Evolutionary conservation across 129 eudicot genomes (phyloP), one percentile per base, ranked within the genome.

Genomic region (Escallonia rubra): DNA sequence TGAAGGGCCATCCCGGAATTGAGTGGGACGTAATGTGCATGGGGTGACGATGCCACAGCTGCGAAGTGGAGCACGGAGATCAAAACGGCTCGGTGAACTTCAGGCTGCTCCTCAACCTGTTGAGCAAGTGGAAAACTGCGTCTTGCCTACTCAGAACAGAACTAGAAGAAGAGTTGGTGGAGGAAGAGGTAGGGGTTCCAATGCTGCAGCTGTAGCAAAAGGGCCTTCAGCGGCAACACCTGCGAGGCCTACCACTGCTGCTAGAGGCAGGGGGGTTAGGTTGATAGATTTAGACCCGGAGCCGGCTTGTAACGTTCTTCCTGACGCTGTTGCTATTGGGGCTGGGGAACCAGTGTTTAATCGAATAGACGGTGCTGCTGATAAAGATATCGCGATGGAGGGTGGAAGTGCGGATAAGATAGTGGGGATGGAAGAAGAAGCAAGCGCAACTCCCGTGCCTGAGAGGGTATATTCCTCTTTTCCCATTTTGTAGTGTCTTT

Each of bases 21-120:
- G 80, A 76, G 77, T 70, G 63, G 87, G 78, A 76, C 66, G 74
- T 82, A 81, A 89, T 67, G 80, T 94, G 96, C 81, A 84, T 94
- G 99, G 97, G 81, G 87, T 72, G 87, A 94, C 69, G 87, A 94
- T 94, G 99, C 99, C 99, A 80, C 97, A 89, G 80, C 79, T 94
- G 88, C 90, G 90, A 74, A 94, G 97, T 82, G 96, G 96, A 89
- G 93, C 97, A 71, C 76, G 99, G 83, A 89, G 99, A 90, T 89
- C 97, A 76, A 94, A 89, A 90, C 81, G 96, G 81, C 79, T 94
- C 48, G 94, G 90, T 79, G 97, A 89, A 76, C 90, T 82, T 80
- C 99, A 93, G 77, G 88, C 88, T 74, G 85, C 87, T 66, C 74
- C 96, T 68, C 87, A 89, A 76, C 83, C 88, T 8, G 78, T 57